Evolutionary conservation across 139 green algal species (phyloP), one percentile per base, ranked within the genome.

Genomic region (Tetradesmus lagerheimii): DNA sequence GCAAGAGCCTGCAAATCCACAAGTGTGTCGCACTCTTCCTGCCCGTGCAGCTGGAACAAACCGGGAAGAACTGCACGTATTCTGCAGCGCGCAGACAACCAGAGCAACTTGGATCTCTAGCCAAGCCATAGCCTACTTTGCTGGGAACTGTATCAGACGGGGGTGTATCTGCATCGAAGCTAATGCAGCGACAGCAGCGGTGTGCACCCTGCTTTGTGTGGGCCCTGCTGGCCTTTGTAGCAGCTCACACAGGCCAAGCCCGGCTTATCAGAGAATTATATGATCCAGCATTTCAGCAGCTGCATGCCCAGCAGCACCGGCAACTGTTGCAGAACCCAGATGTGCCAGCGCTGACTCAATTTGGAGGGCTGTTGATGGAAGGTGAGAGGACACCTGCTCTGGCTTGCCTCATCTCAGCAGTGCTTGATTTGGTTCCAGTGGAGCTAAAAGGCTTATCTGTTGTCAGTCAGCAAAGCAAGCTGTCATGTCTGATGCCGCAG

Each of bases 281-380:
- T 25, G 15, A 64, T 27, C 15, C 12, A 64, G 50, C 50, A 64
- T 11, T 14, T 64, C 15, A 25, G 50, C 14, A 11, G 2, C 20
- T 64, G 2, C 50, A 4, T 27, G 20, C 50, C 27, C 29, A 39
- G n/a, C 80, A 85, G 43, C 80, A 85, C 5, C 66, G 80, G 37
- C 74, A 8, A 20, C 43, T 86, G 47, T 34, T 76, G 15, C 80
- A 86, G 50, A 86, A 75, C 41, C 50, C 80, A 29, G 80, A 86
- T 47, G 14, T 18, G 29, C 80, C 80, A 34, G 80, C 80, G 27
- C 80, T 86, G 3, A 86, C 27, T 15, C 41, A 34, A 11, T 86
- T 77, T 86, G 80, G 80, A 20, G 80, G 80, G 25, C 15, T 47
- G 31, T 74, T 12, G 12, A 86, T 86, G 80, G 50, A 75, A 86